Base-by-base conservation (phyloP, 306 rosid species). In the Gastrolobium villosum region DNA sequence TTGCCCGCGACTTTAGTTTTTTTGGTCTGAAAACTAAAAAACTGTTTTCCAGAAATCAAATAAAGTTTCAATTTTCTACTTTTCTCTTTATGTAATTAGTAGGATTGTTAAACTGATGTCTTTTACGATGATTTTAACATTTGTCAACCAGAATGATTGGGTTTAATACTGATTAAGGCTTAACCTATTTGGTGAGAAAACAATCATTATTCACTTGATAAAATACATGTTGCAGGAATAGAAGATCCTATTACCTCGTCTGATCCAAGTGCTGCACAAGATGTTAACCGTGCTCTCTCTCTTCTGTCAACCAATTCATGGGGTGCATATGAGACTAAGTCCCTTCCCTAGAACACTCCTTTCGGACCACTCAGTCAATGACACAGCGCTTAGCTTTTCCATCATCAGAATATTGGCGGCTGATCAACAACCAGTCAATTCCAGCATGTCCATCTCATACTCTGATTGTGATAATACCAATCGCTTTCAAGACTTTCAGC, bases 241-340 rank as follows among this genome's bases (percentile, higher is more conserved):
- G 91, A 88, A 83, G 93, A 91, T 75, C 78, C 86, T 36, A 65
- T 84, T 72, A 77, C 72, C 41, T 75, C 86, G 13, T 76, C 84
- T 30, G 83, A 78, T 62, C 53, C 77, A 70, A 75, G 81, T 78
- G 78, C 87, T 6, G 20, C 85, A 6, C 96, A 81, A 74, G 87
- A 84, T 81, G 77, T 88, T 78, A 84, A 85, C 55, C 85, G 88
- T 92, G 97, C 99, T 94, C 99, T 88, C 99, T 94, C 99, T 94
- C 99, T 94, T 94, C 99, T 94, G 99, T 94, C 99, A 94, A 88
- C 89, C 30, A 83, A 86, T 77, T 84, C 94, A 31, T 88, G 92
- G 93, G 82, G 50, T 85, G 60, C 90, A 26, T 79, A 63, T 3
- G 90, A 86, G 44, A 35, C 89, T 1, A 88, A 88, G 72, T 52